A percentile compares a stretch with the other conserved stretches of the same genome.
These are phyloP conservation scores for Pulveroboletus sp. DNA, from an alignment of 1,284 basidiomycete species.

Conservation along the genomic window DNA sequence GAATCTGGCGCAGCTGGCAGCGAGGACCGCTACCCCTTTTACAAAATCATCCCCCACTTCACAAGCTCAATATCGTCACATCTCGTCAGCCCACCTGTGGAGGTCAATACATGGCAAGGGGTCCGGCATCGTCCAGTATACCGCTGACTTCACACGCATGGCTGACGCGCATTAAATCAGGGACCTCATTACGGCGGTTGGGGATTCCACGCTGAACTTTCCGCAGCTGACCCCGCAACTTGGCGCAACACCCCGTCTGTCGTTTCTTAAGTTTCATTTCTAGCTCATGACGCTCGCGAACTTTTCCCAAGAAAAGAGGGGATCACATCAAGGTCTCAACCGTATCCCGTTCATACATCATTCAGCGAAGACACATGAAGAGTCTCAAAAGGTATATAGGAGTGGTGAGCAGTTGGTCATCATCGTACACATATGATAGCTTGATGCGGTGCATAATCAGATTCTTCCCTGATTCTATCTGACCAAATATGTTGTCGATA, in stretches of 20 bases:
- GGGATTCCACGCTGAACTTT: conserved; percentile 18
- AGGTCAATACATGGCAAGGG: background rate
- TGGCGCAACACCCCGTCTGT: background rate
- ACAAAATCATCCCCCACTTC: background rate
- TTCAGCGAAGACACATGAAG: background rate
- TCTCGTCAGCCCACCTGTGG: background rate
- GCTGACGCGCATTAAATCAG: background rate
- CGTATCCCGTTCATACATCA: background rate
- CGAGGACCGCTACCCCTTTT: background rate
- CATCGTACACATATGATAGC: background rate
- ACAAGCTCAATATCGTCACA: background rate
- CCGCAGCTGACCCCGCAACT: background rate
- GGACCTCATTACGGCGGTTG: background rate
- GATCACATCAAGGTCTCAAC: conserved; percentile 12
- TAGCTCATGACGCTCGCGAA: background rate
- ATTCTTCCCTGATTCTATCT: background rate
- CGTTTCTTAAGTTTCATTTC: background rate
- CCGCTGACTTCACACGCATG: background rate
- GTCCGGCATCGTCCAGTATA: background rate
- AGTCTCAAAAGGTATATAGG: background rate
- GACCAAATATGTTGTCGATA: background rate
- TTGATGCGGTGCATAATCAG: background rate
- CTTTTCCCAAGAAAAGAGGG: background rate
- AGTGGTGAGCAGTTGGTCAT: background rate
- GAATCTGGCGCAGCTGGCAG: background rate